A percentile compares a stretch with the other conserved stretches of the same genome.
Evolutionary conservation across 176 grass and related monocot genomes (phyloP).

Genomic region (Avena sativa): DNA sequence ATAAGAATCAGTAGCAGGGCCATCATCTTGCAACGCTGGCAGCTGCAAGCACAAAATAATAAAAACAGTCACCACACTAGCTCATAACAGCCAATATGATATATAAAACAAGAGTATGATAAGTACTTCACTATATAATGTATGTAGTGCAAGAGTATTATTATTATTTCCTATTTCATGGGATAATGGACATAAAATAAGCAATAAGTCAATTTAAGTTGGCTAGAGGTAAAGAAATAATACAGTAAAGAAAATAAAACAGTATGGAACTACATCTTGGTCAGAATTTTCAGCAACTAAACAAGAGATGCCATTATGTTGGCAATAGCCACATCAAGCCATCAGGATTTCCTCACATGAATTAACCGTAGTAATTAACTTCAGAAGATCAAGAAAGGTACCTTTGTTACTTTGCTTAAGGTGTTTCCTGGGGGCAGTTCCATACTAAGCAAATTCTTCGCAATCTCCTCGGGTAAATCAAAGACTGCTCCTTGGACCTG

Average conservation of each 20-base stretch:
- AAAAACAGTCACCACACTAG: constrained; percentile 33
- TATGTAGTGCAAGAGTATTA: background rate
- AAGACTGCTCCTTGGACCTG: constrained; percentile 96
- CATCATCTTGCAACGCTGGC: constrained; percentile 92
- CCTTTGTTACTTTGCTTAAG: constrained; percentile 85
- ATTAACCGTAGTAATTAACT: constrained; percentile 3
- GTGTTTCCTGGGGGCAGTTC: constrained; percentile 85
- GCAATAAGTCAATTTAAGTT: constrained; percentile 24
- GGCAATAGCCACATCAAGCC: background rate
- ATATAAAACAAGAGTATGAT: constrained; percentile 20
- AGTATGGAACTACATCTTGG: background rate
- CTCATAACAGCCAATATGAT: constrained; percentile 19
- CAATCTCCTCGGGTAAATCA: constrained; percentile 96
- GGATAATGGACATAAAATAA: background rate
- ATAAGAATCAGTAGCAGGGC: constrained; percentile 71
- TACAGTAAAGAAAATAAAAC: background rate
- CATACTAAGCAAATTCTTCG: constrained; percentile 74
- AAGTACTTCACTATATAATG: background rate
- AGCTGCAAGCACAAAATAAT: constrained; percentile 64
- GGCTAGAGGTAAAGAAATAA: constrained; percentile 20
- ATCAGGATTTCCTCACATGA: background rate
- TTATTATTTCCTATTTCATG: background rate
- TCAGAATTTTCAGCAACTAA: constrained; percentile 14
- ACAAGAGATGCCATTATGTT: constrained; percentile 8
- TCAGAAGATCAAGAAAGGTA: constrained; percentile 36